Percentiles rank a stretch among this genome's conserved stretches.
Evolutionary conservation across 2,329 filamentous ascomycete genomes (phyloP).

Genomic region (Monosporascus ibericus): DNA sequence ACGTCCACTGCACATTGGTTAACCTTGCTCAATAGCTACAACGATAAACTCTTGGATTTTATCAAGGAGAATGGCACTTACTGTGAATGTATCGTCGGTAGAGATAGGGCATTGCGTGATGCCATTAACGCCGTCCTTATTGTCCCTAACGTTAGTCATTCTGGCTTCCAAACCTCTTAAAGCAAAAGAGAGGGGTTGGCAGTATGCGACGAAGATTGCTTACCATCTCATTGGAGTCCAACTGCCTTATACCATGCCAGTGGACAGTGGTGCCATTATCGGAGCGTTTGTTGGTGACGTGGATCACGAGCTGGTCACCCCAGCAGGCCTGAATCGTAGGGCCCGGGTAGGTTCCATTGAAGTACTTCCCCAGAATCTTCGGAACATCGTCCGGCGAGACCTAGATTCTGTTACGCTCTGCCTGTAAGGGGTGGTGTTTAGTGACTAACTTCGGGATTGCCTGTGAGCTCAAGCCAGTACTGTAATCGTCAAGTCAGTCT

Average conservation of each 20-base stretch:
- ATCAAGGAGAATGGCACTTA: not conserved
- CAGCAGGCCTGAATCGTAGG: conserved; percentile 23
- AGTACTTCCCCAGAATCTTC: conserved; percentile 10
- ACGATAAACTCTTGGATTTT: too few relatives aligned
- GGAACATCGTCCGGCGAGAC: conserved; percentile 9
- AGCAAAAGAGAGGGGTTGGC: not conserved
- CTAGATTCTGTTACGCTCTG: not conserved
- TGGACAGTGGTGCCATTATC: conserved; percentile 27
- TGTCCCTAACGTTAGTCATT: not conserved
- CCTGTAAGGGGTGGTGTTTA: not conserved
- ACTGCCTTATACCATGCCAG: conserved; percentile 30
- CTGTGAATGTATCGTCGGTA: conserved; percentile 32
- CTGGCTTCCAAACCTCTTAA: not conserved
- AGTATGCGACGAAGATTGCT: not conserved
- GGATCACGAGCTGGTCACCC: conserved; percentile 22
- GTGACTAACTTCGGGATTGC: conserved; percentile 6
- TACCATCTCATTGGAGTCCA: conserved; percentile 21
- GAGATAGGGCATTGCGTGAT: conserved; percentile 48
- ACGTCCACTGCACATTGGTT: too few relatives aligned
- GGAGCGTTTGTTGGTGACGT: conserved; percentile 17
- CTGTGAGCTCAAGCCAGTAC: conserved; percentile 10
- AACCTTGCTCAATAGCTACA: too few relatives aligned
- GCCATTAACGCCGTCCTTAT: conserved; percentile 26
- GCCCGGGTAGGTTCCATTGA: conserved; percentile 20
- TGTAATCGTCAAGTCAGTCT: not conserved